These are phyloP conservation scores for Theobroma cacao DNA, from an alignment of 345 rosid species.

Conservation along the genomic window DNA sequence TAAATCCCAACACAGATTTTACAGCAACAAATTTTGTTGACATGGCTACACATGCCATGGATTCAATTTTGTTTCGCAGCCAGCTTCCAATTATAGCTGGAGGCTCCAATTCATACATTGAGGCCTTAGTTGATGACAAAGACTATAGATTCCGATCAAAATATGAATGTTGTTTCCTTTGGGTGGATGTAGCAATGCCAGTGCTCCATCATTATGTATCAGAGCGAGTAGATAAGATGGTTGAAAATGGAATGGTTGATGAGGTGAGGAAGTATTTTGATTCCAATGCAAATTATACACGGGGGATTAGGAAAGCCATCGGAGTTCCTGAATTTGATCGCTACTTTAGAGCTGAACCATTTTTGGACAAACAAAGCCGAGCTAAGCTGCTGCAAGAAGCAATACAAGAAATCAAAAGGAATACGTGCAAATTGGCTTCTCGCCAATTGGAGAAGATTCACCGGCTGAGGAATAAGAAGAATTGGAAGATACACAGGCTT, in stretches of 20 bases:
- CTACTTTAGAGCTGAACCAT: constrained; percentile 45
- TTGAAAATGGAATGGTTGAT: constrained; percentile 58
- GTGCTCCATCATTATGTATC: constrained; percentile 43
- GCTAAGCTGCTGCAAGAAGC: constrained; percentile 42
- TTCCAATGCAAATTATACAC: constrained; percentile 32
- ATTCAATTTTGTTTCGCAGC: constrained; percentile 46
- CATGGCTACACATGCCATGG: constrained; percentile 39
- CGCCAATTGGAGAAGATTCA: constrained; percentile 67
- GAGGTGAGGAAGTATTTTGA: constrained; percentile 55
- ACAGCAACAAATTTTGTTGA: constrained; percentile 45
- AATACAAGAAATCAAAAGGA: constrained; percentile 49
- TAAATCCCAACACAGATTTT: constrained; percentile 43
- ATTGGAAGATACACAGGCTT: constrained; percentile 64
- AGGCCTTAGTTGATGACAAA: constrained; percentile 47
- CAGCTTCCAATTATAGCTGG: constrained; percentile 72
- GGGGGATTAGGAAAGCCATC: constrained; percentile 59
- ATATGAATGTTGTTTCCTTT: constrained; percentile 58
- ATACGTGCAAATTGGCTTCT: constrained; percentile 48
- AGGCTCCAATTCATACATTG: constrained; percentile 75
- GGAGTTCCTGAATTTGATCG: constrained; percentile 74
- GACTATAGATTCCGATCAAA: constrained; percentile 32
- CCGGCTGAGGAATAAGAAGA: constrained; percentile 41
- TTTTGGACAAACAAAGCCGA: constrained; percentile 21
- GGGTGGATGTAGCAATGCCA: constrained; percentile 70
- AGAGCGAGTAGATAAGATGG: constrained; percentile 75